Evolutionary conservation across 306 rosid species (phyloP).

Genomic region (Abrus pulchellus): DNA sequence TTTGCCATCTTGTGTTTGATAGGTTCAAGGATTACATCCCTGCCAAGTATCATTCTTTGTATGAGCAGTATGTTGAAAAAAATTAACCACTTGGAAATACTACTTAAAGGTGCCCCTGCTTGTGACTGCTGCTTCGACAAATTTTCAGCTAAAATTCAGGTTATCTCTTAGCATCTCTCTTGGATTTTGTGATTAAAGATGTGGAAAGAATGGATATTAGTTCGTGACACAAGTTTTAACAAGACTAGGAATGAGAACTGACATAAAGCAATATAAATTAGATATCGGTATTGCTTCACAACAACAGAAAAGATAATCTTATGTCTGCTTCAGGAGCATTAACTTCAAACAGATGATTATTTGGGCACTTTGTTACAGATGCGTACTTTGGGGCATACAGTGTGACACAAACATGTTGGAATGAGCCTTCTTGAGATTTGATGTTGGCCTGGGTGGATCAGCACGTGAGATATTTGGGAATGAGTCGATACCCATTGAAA

Average conservation of each 20-base stretch:
- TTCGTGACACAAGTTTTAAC: constrained; percentile 32
- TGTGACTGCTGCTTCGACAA: constrained; percentile 1
- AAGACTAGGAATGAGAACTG: constrained; percentile 22
- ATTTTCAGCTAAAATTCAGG: constrained; percentile 46
- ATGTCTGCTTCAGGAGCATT: constrained; percentile 36
- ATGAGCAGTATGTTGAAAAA: constrained; percentile 69
- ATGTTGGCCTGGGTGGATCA: constrained; percentile 24
- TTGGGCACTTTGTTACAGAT: constrained; percentile 1
- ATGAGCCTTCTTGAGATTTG: constrained; percentile 36
- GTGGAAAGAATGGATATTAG: constrained; percentile 38
- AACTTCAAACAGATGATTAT: constrained; percentile 10
- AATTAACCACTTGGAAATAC: background rate
- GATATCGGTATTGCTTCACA: constrained; percentile 14
- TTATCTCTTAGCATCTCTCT: constrained; percentile 35
- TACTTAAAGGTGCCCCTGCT: constrained; percentile 33
- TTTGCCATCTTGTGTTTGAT: constrained; percentile 48
- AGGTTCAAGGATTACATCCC: constrained; percentile 94
- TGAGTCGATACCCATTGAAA: constrained; percentile 1
- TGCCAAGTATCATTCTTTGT: constrained; percentile 79
- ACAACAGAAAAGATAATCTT: constrained; percentile 8
- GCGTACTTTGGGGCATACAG: background rate
- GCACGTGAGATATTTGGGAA: background rate
- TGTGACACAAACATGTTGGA: constrained; percentile 12
- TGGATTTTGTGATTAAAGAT: constrained; percentile 37
- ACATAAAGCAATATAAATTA: constrained; percentile 21